Conservation (phyloP, 106 monocot species). For the Phalaenopsis equestris region DNA sequence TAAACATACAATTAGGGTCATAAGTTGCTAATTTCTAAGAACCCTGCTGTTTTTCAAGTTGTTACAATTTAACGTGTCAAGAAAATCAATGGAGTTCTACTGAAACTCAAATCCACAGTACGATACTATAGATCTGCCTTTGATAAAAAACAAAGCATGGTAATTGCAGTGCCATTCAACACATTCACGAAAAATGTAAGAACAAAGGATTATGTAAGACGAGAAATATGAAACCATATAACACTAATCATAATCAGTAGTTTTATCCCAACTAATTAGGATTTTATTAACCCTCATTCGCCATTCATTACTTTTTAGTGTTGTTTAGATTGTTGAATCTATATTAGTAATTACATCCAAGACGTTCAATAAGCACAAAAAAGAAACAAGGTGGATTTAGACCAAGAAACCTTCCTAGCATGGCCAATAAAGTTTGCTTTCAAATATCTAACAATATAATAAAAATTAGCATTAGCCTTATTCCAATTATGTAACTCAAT, state of each 20-base stretch:
- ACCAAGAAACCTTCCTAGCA: background rate
- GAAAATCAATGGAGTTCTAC: background rate
- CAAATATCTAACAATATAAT: background rate
- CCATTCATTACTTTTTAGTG: background rate
- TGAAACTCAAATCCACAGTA: background rate
- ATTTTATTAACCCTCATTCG: background rate
- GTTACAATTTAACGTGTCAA: background rate
- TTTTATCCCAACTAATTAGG: background rate
- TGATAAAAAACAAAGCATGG: background rate
- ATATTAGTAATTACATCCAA: background rate
- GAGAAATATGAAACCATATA: background rate
- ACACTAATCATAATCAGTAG: background rate
- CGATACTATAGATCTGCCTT: background rate
- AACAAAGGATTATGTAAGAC: background rate
- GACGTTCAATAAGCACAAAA: background rate
- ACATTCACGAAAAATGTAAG: background rate
- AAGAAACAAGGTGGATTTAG: background rate
- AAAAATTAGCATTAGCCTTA: background rate
- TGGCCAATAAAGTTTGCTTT: background rate
- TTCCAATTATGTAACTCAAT: too few relatives aligned
- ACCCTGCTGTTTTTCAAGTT: background rate
- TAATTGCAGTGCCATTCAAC: background rate
- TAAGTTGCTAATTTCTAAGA: background rate
- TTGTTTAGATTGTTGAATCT: background rate
- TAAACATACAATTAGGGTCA: background rate